Percentiles rank a stretch among this genome's conserved stretches.
Evolutionary conservation across 768 basidiomycete genomes (phyloP).

Genomic region (Terana coerulea): DNA sequence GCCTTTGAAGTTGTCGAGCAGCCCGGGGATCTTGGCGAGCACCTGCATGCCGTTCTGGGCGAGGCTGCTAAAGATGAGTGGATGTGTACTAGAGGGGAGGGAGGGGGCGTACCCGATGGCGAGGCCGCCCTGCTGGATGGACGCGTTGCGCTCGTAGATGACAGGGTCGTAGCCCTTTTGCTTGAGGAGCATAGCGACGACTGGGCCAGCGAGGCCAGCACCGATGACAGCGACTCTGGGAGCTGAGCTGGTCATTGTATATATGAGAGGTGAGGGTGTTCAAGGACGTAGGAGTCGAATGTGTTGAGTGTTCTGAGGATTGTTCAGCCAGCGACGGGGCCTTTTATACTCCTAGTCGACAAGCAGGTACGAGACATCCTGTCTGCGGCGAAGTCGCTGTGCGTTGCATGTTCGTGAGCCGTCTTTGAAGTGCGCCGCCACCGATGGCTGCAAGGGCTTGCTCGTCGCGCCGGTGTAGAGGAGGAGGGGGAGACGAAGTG

Average conservation of each 20-base stretch:
- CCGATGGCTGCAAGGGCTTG: no score
- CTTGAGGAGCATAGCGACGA: constrained; percentile 8
- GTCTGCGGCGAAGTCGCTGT: no score
- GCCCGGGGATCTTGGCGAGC: constrained; percentile 9
- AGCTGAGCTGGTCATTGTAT: neutral
- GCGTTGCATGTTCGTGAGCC: no score
- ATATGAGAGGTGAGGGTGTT: no score
- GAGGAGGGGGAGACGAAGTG: no score
- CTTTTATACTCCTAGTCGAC: no score
- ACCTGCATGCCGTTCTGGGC: constrained; percentile 7
- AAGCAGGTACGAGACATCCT: no score
- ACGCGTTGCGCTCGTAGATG: constrained; percentile 8
- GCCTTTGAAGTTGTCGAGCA: constrained; percentile 4
- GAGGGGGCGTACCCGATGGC: constrained; percentile 25
- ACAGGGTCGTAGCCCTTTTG: constrained; percentile 7
- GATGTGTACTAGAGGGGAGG: neutral
- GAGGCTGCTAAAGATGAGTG: neutral
- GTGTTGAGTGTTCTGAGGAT: no score
- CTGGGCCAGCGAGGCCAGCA: constrained; percentile 6
- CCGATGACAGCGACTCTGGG: constrained; percentile 5
- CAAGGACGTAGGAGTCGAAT: no score
- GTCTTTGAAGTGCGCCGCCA: no score
- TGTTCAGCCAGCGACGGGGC: no score
- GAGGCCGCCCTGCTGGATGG: constrained; percentile 24
- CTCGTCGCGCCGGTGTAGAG: no score